Base-by-base conservation (phyloP, 2,329 filamentous ascomycete species). In the Fusarium sublunatum region DNA sequence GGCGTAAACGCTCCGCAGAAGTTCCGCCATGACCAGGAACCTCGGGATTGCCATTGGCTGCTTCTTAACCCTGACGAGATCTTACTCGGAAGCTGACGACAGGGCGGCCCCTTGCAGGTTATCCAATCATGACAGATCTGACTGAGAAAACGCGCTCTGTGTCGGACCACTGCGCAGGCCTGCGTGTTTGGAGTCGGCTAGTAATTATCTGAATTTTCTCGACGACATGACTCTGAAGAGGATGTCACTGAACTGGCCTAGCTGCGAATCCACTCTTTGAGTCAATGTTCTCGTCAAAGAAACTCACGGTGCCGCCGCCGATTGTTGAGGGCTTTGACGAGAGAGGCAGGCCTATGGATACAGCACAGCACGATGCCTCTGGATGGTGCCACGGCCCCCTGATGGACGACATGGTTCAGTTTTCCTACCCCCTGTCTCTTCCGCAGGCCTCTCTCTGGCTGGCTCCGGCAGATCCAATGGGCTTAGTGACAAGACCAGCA, bases 11-110 rank as follows among this genome's bases (percentile, higher is more conserved):
- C 58, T 63, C 52, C 26, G 59, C 47, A 49, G 53, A 48, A 48
- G 48, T 62, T 49, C 43, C 61, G 49, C 50, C 31, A 39, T 46
- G 50, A 39, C 34, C 61, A 64, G 61, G 61, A 36, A 64, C 61
- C 25, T 51, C 9, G 12, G 36, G 31, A 32, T 32, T 58, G 43
- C 38, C 47, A 75, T 75, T 75, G 74, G 74, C 42, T 58, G 55
- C 67, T 47, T 58, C 54, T 49, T 39, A 47, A 50, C 47, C 38
- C 72, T 72, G 71, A 67, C 60, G 64, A 61, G 53, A 53, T 49
- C 58, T 59, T 52, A 67, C 58, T 56, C 49, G 45, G 62, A 67
- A 65, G 61, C 43, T 69, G 70, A 51, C 42, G 50, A 58, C 65
- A 62, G 50, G 61, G 50, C 59, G 47, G 57, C 59, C 43, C 66